phyloP scores from a whole-genome alignment of 176 grass and related monocot genomes.

The Ensete glaucum region DNA sequence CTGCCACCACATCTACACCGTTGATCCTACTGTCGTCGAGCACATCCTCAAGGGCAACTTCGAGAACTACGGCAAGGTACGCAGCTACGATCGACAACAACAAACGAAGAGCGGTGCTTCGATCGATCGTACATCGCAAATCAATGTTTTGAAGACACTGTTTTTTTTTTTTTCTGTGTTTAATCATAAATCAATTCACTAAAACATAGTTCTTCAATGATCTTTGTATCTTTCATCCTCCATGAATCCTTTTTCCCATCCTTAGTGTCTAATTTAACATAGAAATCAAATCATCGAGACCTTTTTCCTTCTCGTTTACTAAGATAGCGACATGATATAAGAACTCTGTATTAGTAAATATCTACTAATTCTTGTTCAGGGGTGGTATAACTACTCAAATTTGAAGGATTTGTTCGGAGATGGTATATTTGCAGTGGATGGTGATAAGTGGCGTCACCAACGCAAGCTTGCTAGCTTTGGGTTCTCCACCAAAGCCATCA shows the following conservation, averaged over 20 bases:
- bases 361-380: slow-evolving; percentile 14
- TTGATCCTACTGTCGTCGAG: slow-evolving; percentile 42
- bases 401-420: slow-evolving; percentile 40
- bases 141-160: no score
- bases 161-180: no score
- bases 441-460: slow-evolving; percentile 52
- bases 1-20: slow-evolving; percentile 35
- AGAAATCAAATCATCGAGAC: no score
- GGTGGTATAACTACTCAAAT: slow-evolving; percentile 34
- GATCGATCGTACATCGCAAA: no score
- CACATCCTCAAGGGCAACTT: slow-evolving; percentile 55
- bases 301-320: no score
- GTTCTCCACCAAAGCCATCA: slow-evolving; percentile 44
- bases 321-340: no score
- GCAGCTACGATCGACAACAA: not conserved
- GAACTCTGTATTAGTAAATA: no score
- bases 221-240: no score
- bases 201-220: no score
- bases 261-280: no score
- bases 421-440: slow-evolving; percentile 61
- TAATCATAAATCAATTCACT: no score
- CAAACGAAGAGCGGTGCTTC: not conserved
- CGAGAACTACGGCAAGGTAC: slow-evolving; percentile 51
- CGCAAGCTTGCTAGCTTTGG: slow-evolving; percentile 57
- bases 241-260: no score